phyloP scores from a whole-genome alignment of 805 yeast species.

The Ogataea zsoltii region DNA sequence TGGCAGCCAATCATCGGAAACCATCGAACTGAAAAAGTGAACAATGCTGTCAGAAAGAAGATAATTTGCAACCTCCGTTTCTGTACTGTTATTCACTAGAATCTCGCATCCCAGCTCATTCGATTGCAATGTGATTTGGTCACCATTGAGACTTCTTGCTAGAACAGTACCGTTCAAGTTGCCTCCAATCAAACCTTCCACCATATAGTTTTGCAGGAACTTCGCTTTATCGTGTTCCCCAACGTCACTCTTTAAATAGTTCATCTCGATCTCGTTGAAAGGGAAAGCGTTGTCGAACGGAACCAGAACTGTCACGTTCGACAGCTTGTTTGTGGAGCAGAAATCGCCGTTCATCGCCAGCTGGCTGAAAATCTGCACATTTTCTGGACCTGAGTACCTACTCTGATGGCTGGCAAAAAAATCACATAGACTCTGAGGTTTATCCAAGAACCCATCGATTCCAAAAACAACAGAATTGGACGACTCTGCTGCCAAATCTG shows the following conservation, averaged over 20 bases:
- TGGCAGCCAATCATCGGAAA: slow-evolving; percentile 27
- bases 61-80: slow-evolving; percentile 40
- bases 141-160: slow-evolving; percentile 30
- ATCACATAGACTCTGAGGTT: slow-evolving; percentile 39
- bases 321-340: slow-evolving; percentile 20
- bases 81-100: slow-evolving; percentile 34
- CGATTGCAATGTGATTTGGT: slow-evolving; percentile 24
- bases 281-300: slow-evolving; percentile 44
- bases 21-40: slow-evolving; percentile 44
- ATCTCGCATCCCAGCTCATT: slow-evolving; percentile 36
- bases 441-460: slow-evolving; percentile 46
- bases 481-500: slow-evolving; percentile 57
- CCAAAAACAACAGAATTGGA: slow-evolving; percentile 72
- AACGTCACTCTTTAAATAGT: slow-evolving; percentile 39
- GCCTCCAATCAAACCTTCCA: slow-evolving; percentile 50
- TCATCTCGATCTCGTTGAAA: slow-evolving; percentile 44
- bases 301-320: slow-evolving; percentile 44
- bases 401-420: slow-evolving; percentile 28
- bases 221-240: slow-evolving; percentile 32
- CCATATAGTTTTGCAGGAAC: slow-evolving; percentile 36
- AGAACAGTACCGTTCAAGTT: slow-evolving; percentile 21
- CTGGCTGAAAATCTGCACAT: slow-evolving; percentile 19
- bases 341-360: slow-evolving; percentile 22
- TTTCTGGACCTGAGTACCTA: slow-evolving; percentile 18
- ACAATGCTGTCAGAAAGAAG: slow-evolving; percentile 49